Percentiles rank a stretch among this genome's conserved stretches.
phyloP scores from a whole-genome alignment of 805 yeast species.

The Ogataea pini region DNA sequence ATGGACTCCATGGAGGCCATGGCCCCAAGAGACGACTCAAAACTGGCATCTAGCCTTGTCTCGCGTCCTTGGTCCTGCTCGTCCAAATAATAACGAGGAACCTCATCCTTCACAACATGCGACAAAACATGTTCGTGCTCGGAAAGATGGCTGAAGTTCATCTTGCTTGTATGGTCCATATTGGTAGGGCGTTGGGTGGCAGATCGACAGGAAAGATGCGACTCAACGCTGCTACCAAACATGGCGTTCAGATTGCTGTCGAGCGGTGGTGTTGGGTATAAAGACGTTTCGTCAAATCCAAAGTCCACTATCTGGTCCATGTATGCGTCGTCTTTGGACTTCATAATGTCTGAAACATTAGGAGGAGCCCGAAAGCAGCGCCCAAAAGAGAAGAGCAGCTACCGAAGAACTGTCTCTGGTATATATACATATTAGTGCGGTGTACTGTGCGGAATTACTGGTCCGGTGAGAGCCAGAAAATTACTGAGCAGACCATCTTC shows the following conservation, averaged over 20 bases:
- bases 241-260: conserved; percentile 13
- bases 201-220: conserved; percentile 6
- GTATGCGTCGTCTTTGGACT: conserved; percentile 6
- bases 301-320: conserved; percentile 19
- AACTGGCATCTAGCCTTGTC: neutral
- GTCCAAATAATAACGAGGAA: conserved; percentile 17
- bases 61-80: conserved; percentile 3
- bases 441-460: conserved; percentile 1
- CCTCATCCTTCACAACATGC: conserved; percentile 1
- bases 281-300: conserved; percentile 12
- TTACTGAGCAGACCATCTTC: neutral
- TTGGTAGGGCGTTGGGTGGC: neutral
- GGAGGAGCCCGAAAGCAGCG: neutral
- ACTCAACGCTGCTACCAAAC: conserved; percentile 7
- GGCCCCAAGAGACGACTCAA: conserved; percentile 9
- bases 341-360: neutral
- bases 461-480: conserved; percentile 1
- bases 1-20: conserved; percentile 6
- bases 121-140: neutral
- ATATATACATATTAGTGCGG: neutral
- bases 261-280: conserved; percentile 20
- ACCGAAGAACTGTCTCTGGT: neutral
- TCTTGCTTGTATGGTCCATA: conserved; percentile 2
- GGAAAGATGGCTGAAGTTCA: neutral
- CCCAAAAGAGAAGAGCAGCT: neutral